phyloP scores from a whole-genome alignment of 164 flowering plant species.

The Vitis rotundifolia region DNA sequence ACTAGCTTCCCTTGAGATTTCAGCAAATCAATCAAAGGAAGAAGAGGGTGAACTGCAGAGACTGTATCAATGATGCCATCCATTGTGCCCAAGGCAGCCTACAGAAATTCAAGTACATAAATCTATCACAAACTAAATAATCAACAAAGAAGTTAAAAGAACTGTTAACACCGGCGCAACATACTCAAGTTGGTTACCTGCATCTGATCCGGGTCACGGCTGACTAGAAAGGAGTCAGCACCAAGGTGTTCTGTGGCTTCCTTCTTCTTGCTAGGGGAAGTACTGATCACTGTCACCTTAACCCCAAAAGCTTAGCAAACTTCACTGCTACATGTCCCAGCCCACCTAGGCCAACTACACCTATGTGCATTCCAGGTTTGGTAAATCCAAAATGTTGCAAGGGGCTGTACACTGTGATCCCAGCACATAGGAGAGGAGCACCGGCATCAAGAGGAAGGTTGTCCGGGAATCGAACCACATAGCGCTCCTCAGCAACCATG shows the following conservation, averaged over 20 bases:
- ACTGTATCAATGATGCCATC: slow-evolving; percentile 64
- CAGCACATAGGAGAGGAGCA: slow-evolving; percentile 50
- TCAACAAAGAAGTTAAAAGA: neutral
- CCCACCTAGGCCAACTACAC: slow-evolving; percentile 58
- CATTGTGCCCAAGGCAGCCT: slow-evolving; percentile 55
- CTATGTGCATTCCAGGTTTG: slow-evolving; percentile 39
- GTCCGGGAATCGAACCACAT: slow-evolving; percentile 37
- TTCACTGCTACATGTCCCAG: slow-evolving; percentile 60
- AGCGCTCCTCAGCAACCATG: slow-evolving; percentile 42
- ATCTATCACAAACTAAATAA: neutral
- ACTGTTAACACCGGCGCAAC: too few species aligned
- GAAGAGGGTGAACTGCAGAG: slow-evolving; percentile 48
- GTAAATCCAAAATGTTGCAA: slow-evolving; percentile 35
- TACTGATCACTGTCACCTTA: slow-evolving; percentile 73
- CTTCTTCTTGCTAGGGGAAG: slow-evolving; percentile 53
- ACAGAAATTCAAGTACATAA: neutral
- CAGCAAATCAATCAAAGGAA: slow-evolving; percentile 46
- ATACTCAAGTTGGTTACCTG: slow-evolving; percentile 21
- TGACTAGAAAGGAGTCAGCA: slow-evolving; percentile 58
- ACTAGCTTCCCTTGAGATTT: slow-evolving; percentile 54
- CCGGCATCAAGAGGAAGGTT: slow-evolving; percentile 31
- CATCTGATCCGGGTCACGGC: slow-evolving; percentile 46
- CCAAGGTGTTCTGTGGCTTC: slow-evolving; percentile 60
- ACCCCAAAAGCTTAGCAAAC: slow-evolving; percentile 55
- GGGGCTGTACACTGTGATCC: slow-evolving; percentile 58